Percentiles rank a stretch among this genome's conserved stretches.
Evolutionary conservation across 2,329 filamentous ascomycete species (phyloP).

Genomic region (Colletotrichum lindemuthianum): DNA sequence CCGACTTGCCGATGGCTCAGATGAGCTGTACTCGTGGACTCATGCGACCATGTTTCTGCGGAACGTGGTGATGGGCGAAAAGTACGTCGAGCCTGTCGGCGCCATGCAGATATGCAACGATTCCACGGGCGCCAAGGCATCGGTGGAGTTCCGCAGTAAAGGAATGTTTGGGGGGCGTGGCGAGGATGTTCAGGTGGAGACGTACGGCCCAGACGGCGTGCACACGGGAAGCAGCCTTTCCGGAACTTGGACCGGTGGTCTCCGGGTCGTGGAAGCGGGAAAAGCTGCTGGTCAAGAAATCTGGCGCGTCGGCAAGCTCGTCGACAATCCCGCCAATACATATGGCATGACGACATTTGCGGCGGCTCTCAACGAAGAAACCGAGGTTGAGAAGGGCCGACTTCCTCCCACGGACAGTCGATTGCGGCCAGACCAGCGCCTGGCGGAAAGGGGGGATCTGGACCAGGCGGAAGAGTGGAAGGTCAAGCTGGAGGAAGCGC

Average conservation of each 20-base stretch:
- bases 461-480: constrained; percentile 89
- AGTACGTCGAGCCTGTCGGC: constrained; percentile 95
- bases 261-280: constrained; percentile 74
- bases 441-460: constrained; percentile 82
- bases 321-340: constrained; percentile 80
- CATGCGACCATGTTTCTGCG: constrained; percentile 90
- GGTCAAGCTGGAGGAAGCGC: constrained; percentile 83
- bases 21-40: constrained; percentile 90
- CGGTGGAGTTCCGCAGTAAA: constrained; percentile 91
- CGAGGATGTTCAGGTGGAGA: constrained; percentile 86
- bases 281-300: constrained; percentile 72
- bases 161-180: constrained; percentile 97
- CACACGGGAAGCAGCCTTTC: constrained; percentile 73
- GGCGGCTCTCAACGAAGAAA: constrained; percentile 87
- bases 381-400: constrained; percentile 76
- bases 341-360: constrained; percentile 93
- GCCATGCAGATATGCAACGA: constrained; percentile 90
- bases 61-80: constrained; percentile 97
- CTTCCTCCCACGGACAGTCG: constrained; percentile 85
- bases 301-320: constrained; percentile 82
- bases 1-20: constrained; percentile 69
- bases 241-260: constrained; percentile 85
- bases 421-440: constrained; percentile 86
- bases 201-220: constrained; percentile 73
- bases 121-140: constrained; percentile 81